Percentiles rank a stretch among this genome's conserved stretches.
phyloP scores from a whole-genome alignment of 2,329 filamentous ascomycete species.

The Paraconiothyrium brasiliense region DNA sequence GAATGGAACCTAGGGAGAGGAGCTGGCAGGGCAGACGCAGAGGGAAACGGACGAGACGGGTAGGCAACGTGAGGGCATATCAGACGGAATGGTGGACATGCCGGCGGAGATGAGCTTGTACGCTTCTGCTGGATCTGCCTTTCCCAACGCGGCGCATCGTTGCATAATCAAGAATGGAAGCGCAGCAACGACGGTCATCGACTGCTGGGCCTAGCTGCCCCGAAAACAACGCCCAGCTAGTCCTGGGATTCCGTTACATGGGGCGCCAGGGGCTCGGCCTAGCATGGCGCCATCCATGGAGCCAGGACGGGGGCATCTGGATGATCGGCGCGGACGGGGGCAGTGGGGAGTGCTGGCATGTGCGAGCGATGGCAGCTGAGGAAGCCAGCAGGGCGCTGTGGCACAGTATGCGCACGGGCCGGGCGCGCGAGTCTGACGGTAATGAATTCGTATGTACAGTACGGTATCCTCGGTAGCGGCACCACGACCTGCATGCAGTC shows the following conservation, averaged over 20 bases:
- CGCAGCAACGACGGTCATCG: constrained; percentile 46
- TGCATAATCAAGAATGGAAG: constrained; percentile 47
- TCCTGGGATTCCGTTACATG: constrained; percentile 40
- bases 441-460: constrained; percentile 10
- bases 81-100: constrained; percentile 13
- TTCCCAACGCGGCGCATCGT: constrained; percentile 41
- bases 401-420: constrained; percentile 12
- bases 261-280: constrained; percentile 46
- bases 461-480: background rate
- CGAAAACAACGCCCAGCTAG: constrained; percentile 41
- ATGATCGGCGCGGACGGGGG: constrained; percentile 23
- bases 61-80: constrained; percentile 10
- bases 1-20: constrained; percentile 6
- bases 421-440: constrained; percentile 16
- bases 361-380: constrained; percentile 7
- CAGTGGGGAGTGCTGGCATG: constrained; percentile 36
- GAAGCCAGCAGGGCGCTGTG: constrained; percentile 16
- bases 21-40: background rate
- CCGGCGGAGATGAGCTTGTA: constrained; percentile 33
- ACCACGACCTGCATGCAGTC: constrained; percentile 12
- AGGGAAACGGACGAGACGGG: constrained; percentile 1
- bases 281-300: constrained; percentile 15
- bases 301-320: constrained; percentile 17
- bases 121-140: constrained; percentile 34
- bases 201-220: constrained; percentile 39